Base-by-base conservation (phyloP, 257 asterid species). In the Salvia hispanica region DNA sequence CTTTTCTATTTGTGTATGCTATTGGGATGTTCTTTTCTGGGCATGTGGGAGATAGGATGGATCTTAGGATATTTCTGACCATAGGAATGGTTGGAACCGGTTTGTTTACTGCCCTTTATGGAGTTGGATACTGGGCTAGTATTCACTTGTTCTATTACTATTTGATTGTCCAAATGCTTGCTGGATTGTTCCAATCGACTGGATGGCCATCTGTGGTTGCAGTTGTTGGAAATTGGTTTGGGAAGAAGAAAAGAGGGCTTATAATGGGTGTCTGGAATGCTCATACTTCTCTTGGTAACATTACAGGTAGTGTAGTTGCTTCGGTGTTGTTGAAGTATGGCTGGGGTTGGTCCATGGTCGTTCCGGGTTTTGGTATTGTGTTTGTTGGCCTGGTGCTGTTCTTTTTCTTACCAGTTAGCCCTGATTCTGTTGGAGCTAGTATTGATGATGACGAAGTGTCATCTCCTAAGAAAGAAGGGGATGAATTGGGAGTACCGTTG, bases 191-290 rank as follows among this genome's bases (percentile, higher is more conserved):
- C 76, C 99, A 94, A 53, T 94, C 99, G 16, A 84, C 99, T 0
- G 99, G 99, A 8, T 94, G 99, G 99, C 99, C 99, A 2, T 88
- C 99, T 0, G 99, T 94, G 68, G 99, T 94, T 15, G 97, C 99
- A 0, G 92, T 94, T 12, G 94, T 94, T 1, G 99, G 99, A 0
- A 87, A 94, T 63, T 91, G 99, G 99, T 94, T 91, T 9, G 99
- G 99, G 73, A 91, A 94, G 72, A 91, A 75, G 82, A 91, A 81
- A 83, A 82, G 99, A 40, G 98, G 99, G 8, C 98, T 94, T 57
- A 94, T 94, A 70, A 88, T 94, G 99, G 99, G 99, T 43, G 83
- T 94, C 5, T 94, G 99, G 99, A 94, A 91, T 69, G 90, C 98
- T 58, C 99, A 94, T 73, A 94, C 99, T 3, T 94, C 99, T 7